Evolutionary conservation across 805 yeast genomes (phyloP).

Genomic region (Candida vartiovaarae): DNA sequence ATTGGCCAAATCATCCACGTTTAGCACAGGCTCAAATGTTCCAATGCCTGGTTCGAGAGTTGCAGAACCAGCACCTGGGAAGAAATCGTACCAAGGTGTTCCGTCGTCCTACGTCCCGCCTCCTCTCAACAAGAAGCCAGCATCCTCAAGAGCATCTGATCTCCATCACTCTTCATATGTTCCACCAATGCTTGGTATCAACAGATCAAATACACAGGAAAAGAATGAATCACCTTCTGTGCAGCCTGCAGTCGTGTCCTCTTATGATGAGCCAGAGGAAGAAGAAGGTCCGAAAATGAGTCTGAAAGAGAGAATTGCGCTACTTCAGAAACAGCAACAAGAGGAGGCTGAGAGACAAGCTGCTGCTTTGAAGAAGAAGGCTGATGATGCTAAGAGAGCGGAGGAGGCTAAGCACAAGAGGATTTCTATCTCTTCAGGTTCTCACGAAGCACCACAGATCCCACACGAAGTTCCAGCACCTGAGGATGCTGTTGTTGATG

Average conservation of each 20-base stretch:
- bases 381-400: constrained; percentile 41
- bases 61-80: constrained; percentile 6
- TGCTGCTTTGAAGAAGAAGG: constrained; percentile 44
- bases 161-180: constrained; percentile 22
- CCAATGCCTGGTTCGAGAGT: constrained; percentile 13
- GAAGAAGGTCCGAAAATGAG: constrained; percentile 70
- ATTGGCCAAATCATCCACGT: constrained; percentile 3
- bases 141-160: constrained; percentile 5
- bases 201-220: constrained; percentile 7
- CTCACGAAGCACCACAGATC: constrained; percentile 1
- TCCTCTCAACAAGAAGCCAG: constrained; percentile 11
- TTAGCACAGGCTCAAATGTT: constrained; percentile 3
- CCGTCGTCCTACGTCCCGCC: constrained; percentile 25
- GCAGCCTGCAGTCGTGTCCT: constrained; percentile 18
- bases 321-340: constrained; percentile 73
- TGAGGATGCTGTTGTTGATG: neutral
- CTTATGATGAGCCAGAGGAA: constrained; percentile 30
- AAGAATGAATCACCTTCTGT: constrained; percentile 3
- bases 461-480: neutral
- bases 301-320: constrained; percentile 78
- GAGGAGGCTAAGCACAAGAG: constrained; percentile 6
- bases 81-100: constrained; percentile 19
- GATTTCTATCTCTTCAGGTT: neutral
- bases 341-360: constrained; percentile 74
- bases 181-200: constrained; percentile 20